Evolutionary conservation across 306 rosid genomes (phyloP).

Genomic region (Pyrus communis): DNA sequence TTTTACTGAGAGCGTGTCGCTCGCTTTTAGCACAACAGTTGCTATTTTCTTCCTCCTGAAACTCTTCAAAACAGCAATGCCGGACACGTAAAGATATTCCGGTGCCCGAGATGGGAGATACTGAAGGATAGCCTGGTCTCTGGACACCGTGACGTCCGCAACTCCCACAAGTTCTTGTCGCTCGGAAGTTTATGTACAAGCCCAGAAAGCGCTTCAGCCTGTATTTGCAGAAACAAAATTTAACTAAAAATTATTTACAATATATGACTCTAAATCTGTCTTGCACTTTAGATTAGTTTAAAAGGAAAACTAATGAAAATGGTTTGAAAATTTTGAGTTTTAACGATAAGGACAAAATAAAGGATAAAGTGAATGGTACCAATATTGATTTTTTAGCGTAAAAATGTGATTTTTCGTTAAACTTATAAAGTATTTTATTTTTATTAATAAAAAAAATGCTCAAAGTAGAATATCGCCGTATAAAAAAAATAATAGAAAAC

Average conservation of each 20-base stretch:
- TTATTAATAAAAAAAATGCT: not conserved
- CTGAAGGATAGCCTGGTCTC: slow-evolving; percentile 46
- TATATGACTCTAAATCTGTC: not conserved
- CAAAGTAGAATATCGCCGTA: no score
- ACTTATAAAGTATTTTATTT: not conserved
- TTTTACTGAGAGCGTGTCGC: slow-evolving; percentile 43
- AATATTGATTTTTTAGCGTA: no score
- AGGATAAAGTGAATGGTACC: no score
- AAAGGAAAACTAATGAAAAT: no score
- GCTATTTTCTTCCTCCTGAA: slow-evolving; percentile 84
- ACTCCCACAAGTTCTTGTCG: slow-evolving; percentile 59
- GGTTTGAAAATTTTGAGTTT: no score
- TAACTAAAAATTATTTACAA: not conserved
- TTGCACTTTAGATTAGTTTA: not conserved
- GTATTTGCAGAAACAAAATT: not conserved
- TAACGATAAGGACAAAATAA: no score
- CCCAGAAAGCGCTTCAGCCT: slow-evolving; percentile 88
- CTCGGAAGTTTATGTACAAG: slow-evolving; percentile 26
- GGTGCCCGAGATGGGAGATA: slow-evolving; percentile 48
- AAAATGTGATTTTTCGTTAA: not conserved
- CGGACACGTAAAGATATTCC: slow-evolving; percentile 74
- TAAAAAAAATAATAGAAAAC: slow-evolving; percentile 8
- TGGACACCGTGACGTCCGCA: slow-evolving; percentile 52
- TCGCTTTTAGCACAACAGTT: slow-evolving; percentile 51
- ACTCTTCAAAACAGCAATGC: slow-evolving; percentile 60